Evolutionary conservation across 163 green algal genomes (phyloP), one percentile per base, ranked within the genome.

Genomic region (Chlorella variabilis): DNA sequence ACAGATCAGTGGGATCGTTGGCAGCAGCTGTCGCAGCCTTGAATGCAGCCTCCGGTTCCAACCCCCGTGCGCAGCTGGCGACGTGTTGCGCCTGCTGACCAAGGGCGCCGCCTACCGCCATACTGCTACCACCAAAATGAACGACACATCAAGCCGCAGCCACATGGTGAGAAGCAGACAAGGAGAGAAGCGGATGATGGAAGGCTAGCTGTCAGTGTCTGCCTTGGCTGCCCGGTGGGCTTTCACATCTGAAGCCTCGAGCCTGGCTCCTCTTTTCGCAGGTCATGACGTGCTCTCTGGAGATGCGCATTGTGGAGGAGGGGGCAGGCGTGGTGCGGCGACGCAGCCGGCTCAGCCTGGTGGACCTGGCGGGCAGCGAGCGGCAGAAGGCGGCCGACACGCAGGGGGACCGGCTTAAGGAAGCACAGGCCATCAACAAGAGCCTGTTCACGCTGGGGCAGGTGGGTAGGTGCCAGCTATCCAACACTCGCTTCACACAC

Each of bases 291-390:
- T 86, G 88, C 67, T 88, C 76, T 3, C 59, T 94, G 15, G 88
- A 93, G 71, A 34, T 54, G 41, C 42, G 36, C 20, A 84, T 69
- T 17, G 70, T 86, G 38, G 71, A 70, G 41, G 54, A 63, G 56
- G 83, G 61, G 11, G 56, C 80, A 6, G 51, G 48, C 5, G 80
- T 82, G 48, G 54, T 65, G n/a, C 38, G 29, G 0, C 75, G 71
- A 45, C 36, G 51, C 54, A 56, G 29, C 25, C n/a, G 20, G 18
- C 76, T 87, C 5, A 76, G 82, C 75, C 62, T 84, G 25, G 83
- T 87, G 36, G 83, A 87, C 45, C 45, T 87, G 39, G 83, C 89
- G 91, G 92, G 95, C 15, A 95, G 86, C 31, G 95, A 98, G 87
- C 93, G 95, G 59, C 89, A 87, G 58, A 88, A 90, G 49, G 62